These are phyloP conservation scores for Leptographium wingfieldii DNA, from an alignment of 2,329 filamentous ascomycete species.

Conservation along the genomic window DNA sequence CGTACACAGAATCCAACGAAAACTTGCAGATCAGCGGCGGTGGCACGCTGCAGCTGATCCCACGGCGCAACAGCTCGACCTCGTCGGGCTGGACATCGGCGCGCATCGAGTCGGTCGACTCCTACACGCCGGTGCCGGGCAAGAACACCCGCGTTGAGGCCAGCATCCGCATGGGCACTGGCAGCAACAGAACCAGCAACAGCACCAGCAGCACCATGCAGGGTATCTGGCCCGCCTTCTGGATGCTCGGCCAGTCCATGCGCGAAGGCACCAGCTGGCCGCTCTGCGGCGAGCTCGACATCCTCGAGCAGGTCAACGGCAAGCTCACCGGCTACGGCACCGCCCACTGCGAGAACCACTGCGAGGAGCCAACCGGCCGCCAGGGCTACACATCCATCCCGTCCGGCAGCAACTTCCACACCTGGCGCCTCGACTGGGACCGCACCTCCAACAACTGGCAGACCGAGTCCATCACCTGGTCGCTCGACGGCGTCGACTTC, in stretches of 20 bases:
- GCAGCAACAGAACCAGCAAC: background rate
- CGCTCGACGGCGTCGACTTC: constrained; percentile 28
- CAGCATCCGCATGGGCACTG: constrained; percentile 32
- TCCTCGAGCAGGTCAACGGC: constrained; percentile 44
- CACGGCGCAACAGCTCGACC: constrained; percentile 26
- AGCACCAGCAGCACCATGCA: constrained; percentile 25
- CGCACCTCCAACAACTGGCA: constrained; percentile 29
- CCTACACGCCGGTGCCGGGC: constrained; percentile 32
- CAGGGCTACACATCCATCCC: constrained; percentile 23
- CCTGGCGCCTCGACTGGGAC: constrained; percentile 35
- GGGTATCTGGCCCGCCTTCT: constrained; percentile 48
- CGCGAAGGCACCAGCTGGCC: constrained; percentile 39
- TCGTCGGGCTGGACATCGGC: constrained; percentile 38
- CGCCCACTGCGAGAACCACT: constrained; percentile 41
- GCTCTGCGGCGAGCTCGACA: constrained; percentile 41
- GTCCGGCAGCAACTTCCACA: constrained; percentile 29
- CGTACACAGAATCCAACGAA: constrained; percentile 30
- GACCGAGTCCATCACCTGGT: constrained; percentile 35
- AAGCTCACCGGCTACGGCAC: constrained; percentile 32
- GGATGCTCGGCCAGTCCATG: constrained; percentile 39
- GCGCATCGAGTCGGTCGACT: constrained; percentile 36
- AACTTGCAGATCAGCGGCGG: constrained; percentile 40
- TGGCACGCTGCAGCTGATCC: constrained; percentile 38
- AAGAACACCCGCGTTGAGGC: constrained; percentile 34
- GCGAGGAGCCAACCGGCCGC: constrained; percentile 36